Evolutionary conservation across 1,284 basidiomycete species (phyloP).

Genomic region (Tylopilus sp.): DNA sequence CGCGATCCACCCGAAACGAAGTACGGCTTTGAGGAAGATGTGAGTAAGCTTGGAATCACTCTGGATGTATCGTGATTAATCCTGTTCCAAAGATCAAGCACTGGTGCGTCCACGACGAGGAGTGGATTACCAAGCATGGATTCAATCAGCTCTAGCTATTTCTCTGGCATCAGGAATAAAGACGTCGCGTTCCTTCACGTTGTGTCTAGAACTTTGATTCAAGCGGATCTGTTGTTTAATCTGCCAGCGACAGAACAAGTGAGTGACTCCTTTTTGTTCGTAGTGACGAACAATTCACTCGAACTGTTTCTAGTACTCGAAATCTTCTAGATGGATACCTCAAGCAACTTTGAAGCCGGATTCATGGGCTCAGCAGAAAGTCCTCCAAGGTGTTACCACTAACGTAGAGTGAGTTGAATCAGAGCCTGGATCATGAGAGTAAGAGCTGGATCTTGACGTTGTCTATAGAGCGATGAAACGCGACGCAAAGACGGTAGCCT

Average conservation of each 20-base stretch:
- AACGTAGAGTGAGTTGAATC: conserved; percentile 27
- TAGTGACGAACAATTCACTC: background rate
- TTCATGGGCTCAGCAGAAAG: conserved; percentile 54
- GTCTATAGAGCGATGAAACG: conserved; percentile 65
- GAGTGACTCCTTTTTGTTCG: conserved; percentile 5
- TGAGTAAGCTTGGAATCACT: conserved; percentile 31
- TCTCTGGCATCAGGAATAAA: conserved; percentile 79
- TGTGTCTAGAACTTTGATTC: conserved; percentile 73
- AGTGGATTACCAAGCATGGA: background rate
- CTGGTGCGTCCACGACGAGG: conserved; percentile 40
- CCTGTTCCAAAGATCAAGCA: conserved; percentile 50
- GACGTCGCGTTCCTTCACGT: conserved; percentile 89
- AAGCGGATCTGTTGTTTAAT: conserved; percentile 91
- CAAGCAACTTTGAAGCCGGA: conserved; percentile 54
- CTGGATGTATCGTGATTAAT: background rate
- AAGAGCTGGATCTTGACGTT: background rate
- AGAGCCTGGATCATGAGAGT: background rate
- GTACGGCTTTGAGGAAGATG: conserved; percentile 85
- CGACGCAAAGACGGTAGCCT: conserved; percentile 66
- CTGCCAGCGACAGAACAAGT: conserved; percentile 86
- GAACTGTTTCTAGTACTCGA: conserved; percentile 44
- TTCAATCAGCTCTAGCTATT: conserved; percentile 51
- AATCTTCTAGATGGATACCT: conserved; percentile 45
- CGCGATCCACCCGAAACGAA: conserved; percentile 55
- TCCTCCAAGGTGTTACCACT: conserved; percentile 37